Percentiles rank a stretch among this genome's conserved stretches.
Evolutionary conservation across 352 stramenopile species (phyloP).

Genomic region (Detonula confervacea): DNA sequence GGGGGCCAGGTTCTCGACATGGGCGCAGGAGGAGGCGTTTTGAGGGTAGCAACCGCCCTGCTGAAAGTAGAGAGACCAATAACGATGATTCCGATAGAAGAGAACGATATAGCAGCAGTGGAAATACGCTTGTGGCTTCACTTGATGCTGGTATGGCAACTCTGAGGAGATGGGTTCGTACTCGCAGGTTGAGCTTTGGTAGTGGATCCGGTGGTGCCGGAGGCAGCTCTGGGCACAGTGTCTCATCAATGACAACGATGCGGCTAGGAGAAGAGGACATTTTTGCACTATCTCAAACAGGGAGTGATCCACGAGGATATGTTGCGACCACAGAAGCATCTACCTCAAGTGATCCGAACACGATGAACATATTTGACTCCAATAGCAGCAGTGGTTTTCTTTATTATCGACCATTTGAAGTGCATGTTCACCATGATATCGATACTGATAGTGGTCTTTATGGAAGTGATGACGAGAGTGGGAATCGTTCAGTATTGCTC

Average conservation of each 20-base stretch:
- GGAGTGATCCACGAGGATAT: conserved; percentile 23
- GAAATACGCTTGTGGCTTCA: conserved; percentile 31
- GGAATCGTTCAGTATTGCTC: conserved; percentile 21
- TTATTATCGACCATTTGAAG: conserved; percentile 48
- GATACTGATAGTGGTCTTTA: conserved; percentile 21
- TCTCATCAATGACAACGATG: conserved; percentile 29
- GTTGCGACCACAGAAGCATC: conserved; percentile 24
- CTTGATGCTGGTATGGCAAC: conserved; percentile 68
- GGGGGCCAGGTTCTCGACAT: not conserved
- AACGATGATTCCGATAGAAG: conserved; percentile 13
- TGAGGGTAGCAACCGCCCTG: not conserved
- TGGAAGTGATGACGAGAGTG: conserved; percentile 43
- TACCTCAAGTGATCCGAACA: conserved; percentile 30
- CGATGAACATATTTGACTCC: conserved; percentile 21
- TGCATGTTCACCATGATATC: conserved; percentile 27
- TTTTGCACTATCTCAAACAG: conserved; percentile 38
- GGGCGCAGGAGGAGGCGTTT: not conserved
- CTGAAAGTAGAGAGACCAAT: not conserved
- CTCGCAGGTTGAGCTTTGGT: conserved; percentile 16
- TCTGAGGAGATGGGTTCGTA: conserved; percentile 58
- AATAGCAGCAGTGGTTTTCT: conserved; percentile 45
- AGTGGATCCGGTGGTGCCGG: too few relatives aligned
- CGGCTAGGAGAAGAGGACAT: conserved; percentile 49
- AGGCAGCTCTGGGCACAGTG: conserved; percentile 22
- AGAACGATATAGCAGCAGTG: conserved; percentile 1